Percentiles rank a stretch among this genome's conserved stretches.
phyloP scores from a whole-genome alignment of 129 eudicot genomes.

The Tagetes erecta region DNA sequence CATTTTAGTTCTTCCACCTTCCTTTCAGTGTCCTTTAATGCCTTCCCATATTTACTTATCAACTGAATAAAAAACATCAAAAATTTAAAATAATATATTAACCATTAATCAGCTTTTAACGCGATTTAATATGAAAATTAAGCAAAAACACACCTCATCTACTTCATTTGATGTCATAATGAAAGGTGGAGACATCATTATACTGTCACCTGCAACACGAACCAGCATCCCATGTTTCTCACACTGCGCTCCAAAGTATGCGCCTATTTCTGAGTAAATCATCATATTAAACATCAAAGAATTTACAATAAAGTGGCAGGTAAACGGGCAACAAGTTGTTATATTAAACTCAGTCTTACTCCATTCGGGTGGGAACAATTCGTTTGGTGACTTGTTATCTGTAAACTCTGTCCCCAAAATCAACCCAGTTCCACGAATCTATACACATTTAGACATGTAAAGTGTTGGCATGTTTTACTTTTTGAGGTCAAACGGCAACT shows the following conservation, averaged over 20 bases:
- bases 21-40: constrained; percentile 73
- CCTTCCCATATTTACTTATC: constrained; percentile 61
- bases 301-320: no score
- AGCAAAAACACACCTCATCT: constrained; percentile 52
- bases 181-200: constrained; percentile 93
- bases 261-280: constrained; percentile 69
- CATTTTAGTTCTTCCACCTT: constrained; percentile 74
- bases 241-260: constrained; percentile 88
- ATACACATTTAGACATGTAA: constrained; percentile 13
- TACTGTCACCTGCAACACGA: constrained; percentile 83
- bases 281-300: no score
- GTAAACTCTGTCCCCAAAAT: constrained; percentile 70
- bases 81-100: not conserved
- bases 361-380: constrained; percentile 83
- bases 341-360: constrained; percentile 35
- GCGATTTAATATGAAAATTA: not conserved
- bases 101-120: not conserved
- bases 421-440: constrained; percentile 81
- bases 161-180: constrained; percentile 63
- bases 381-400: constrained; percentile 75
- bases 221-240: constrained; percentile 92
- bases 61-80: constrained; percentile 35
- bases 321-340: no score
- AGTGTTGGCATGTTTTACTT: not conserved
- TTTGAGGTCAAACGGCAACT: not conserved